Percentiles rank a stretch among this genome's conserved stretches.
Evolutionary conservation across 768 basidiomycete species (phyloP).

Genomic region (Serendipita sp.): DNA sequence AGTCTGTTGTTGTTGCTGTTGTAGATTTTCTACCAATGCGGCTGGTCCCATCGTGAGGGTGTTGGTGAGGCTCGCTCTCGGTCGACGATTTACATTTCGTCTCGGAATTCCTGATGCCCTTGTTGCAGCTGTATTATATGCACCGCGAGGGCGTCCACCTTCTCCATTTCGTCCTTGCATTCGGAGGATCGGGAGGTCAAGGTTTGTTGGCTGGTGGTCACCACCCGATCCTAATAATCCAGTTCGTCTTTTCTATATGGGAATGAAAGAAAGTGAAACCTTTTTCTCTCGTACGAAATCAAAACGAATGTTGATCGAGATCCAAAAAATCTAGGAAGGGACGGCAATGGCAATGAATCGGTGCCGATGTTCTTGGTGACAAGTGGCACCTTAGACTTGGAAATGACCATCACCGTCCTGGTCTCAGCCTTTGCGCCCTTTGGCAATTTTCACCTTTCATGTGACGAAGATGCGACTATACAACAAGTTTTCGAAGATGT

Average conservation of each 20-base stretch:
- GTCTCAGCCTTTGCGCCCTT: slow-evolving; percentile 49
- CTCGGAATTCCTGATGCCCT: background rate
- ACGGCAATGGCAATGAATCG: background rate
- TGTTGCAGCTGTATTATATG: background rate
- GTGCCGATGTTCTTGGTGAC: background rate
- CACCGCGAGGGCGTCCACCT: background rate
- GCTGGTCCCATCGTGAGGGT: background rate
- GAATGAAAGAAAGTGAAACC: too few species aligned
- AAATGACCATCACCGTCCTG: slow-evolving; percentile 37
- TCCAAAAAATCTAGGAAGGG: background rate
- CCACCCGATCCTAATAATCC: background rate
- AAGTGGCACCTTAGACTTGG: background rate
- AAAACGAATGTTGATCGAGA: too few species aligned
- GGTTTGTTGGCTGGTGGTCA: background rate
- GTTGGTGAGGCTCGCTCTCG: background rate
- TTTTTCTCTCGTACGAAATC: too few species aligned
- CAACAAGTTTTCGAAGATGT: slow-evolving; percentile 29
- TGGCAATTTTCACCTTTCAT: slow-evolving; percentile 34
- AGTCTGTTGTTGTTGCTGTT: background rate
- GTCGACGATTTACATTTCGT: background rate
- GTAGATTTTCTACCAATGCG: background rate
- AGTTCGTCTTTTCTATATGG: too few species aligned
- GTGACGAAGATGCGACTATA: slow-evolving; percentile 27
- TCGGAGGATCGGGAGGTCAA: background rate
- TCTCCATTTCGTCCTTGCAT: background rate